Percentiles rank a stretch among this genome's conserved stretches.
phyloP scores from a whole-genome alignment of 2,329 filamentous ascomycete species.

The Celoporthe dispersa region DNA sequence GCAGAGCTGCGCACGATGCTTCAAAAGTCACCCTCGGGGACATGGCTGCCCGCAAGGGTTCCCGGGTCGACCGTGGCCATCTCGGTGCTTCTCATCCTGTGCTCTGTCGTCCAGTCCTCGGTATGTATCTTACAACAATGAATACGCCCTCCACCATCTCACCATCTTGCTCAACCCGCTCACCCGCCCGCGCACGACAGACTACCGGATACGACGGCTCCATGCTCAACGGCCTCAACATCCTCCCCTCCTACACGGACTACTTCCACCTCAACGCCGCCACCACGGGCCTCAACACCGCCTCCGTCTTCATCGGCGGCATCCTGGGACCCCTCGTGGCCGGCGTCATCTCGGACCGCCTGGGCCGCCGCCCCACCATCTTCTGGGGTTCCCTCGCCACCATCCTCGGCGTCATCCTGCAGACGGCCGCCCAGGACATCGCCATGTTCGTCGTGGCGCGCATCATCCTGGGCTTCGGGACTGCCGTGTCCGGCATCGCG shows the following conservation, averaged over 20 bases:
- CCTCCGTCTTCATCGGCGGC: constrained; percentile 58
- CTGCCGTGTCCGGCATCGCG: constrained; percentile 46
- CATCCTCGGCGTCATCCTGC: constrained; percentile 50
- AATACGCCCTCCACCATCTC: neutral
- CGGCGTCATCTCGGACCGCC: constrained; percentile 46
- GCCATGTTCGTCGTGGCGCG: constrained; percentile 55
- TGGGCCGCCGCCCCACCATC: constrained; percentile 49
- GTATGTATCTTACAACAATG: constrained; percentile 32
- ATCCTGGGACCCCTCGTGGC: constrained; percentile 49
- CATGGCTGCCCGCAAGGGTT: constrained; percentile 52
- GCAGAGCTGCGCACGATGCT: constrained; percentile 36
- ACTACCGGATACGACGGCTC: constrained; percentile 52
- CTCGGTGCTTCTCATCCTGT: constrained; percentile 47
- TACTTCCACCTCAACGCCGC: constrained; percentile 60
- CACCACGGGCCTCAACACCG: constrained; percentile 59
- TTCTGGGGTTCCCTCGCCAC: constrained; percentile 47
- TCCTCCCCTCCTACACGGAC: constrained; percentile 58
- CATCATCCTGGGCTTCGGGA: constrained; percentile 53
- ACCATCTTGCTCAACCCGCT: neutral
- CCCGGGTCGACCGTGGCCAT: constrained; percentile 47
- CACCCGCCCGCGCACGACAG: constrained; percentile 33
- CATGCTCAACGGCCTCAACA: constrained; percentile 62
- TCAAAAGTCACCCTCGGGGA: constrained; percentile 44
- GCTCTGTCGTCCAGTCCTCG: constrained; percentile 49
- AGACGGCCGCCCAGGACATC: constrained; percentile 53